Evolutionary conservation across 331 rosid genomes (phyloP).

Genomic region (Arachis monticola): DNA sequence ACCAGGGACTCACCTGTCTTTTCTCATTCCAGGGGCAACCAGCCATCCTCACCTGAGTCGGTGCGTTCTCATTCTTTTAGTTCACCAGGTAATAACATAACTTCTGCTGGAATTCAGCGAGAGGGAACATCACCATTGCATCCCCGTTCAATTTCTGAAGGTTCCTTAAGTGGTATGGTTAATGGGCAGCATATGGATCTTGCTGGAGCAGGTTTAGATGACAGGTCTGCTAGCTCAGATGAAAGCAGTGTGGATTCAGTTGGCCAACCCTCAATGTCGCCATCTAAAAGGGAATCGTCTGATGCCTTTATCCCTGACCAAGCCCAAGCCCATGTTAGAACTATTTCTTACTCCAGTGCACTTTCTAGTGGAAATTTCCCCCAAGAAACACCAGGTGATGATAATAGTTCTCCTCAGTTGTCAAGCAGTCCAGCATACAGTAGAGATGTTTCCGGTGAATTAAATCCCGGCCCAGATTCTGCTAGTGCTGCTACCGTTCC

Average conservation of each 20-base stretch:
- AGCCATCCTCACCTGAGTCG: slow-evolving; percentile 70
- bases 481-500: slow-evolving; percentile 48
- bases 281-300: slow-evolving; percentile 66
- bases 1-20: slow-evolving; percentile 65
- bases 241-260: slow-evolving; percentile 62
- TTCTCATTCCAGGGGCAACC: slow-evolving; percentile 66
- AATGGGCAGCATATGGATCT: slow-evolving; percentile 68
- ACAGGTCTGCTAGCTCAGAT: slow-evolving; percentile 69
- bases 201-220: slow-evolving; percentile 65
- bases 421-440: slow-evolving; percentile 70
- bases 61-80: slow-evolving; percentile 63
- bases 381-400: slow-evolving; percentile 64
- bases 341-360: slow-evolving; percentile 69
- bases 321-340: slow-evolving; percentile 68
- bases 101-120: slow-evolving; percentile 56
- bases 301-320: slow-evolving; percentile 54
- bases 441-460: slow-evolving; percentile 74
- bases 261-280: slow-evolving; percentile 65
- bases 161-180: slow-evolving; percentile 63
- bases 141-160: slow-evolving; percentile 81
- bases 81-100: slow-evolving; percentile 58
- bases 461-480: slow-evolving; percentile 60
- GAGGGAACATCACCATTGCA: slow-evolving; percentile 75
- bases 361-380: slow-evolving; percentile 55
- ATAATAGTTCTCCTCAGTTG: slow-evolving; percentile 53